Percentiles rank a stretch among this genome's conserved stretches.
phyloP scores from a whole-genome alignment of 257 asterid species.

The Lycium ferocissimum region DNA sequence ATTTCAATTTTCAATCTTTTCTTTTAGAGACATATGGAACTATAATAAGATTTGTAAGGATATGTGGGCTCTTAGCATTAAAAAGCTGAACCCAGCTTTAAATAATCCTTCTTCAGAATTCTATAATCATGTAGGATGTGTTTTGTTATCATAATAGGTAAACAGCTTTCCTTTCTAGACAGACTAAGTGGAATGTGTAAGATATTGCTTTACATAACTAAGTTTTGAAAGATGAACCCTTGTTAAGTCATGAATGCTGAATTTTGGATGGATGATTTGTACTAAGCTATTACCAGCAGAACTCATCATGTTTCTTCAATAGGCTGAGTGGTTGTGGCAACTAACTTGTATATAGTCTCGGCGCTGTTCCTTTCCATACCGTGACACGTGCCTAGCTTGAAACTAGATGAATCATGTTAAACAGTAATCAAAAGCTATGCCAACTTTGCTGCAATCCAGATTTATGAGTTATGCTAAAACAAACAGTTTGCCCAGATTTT shows the following conservation, averaged over 20 bases:
- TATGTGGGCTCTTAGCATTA: neutral
- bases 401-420: neutral
- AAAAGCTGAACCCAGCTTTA: neutral
- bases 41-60: neutral
- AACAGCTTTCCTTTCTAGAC: neutral
- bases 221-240: neutral
- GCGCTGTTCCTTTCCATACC: neutral
- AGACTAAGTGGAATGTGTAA: neutral
- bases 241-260: neutral
- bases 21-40: neutral
- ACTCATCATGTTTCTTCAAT: neutral
- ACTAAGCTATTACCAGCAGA: neutral
- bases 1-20: neutral
- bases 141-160: neutral
- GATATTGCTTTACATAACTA: neutral
- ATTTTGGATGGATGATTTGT: neutral
- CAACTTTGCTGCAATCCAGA: neutral
- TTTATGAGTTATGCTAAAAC: neutral
- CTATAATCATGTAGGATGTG: constrained; percentile 10
- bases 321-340: neutral
- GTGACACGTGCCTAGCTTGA: neutral
- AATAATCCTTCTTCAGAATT: neutral
- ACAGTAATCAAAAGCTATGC: neutral
- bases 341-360: neutral
- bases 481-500: neutral